Evolutionary conservation across 139 green algal genomes (phyloP).

Genomic region (Medakamo hakoo): DNA sequence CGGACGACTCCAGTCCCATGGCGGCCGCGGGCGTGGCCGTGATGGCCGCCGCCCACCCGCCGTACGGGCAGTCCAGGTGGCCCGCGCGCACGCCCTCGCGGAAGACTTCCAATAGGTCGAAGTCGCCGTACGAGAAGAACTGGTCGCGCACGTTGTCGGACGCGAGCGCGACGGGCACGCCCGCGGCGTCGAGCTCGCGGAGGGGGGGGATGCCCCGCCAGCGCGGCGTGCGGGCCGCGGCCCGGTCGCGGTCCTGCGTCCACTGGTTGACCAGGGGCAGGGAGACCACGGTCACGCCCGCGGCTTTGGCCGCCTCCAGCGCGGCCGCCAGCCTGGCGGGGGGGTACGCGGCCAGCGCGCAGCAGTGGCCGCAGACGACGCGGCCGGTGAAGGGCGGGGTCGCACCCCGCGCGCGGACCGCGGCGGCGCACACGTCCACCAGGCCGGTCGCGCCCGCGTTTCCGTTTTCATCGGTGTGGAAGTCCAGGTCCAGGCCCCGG

Average conservation of each 20-base stretch:
- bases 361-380: slow-evolving; percentile 61
- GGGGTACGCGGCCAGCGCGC: slow-evolving; percentile 35
- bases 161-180: slow-evolving; percentile 38
- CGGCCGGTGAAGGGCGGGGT: slow-evolving; percentile 37
- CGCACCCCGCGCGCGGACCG: slow-evolving; percentile 30
- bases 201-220: slow-evolving; percentile 46
- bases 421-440: slow-evolving; percentile 37
- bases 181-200: slow-evolving; percentile 28
- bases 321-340: slow-evolving; percentile 22
- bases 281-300: slow-evolving; percentile 39
- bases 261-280: slow-evolving; percentile 58
- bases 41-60: slow-evolving; percentile 27
- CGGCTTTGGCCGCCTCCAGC: slow-evolving; percentile 11
- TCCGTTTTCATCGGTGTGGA: slow-evolving; percentile 61
- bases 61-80: slow-evolving; percentile 45
- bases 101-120: slow-evolving; percentile 65
- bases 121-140: slow-evolving; percentile 58
- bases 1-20: slow-evolving; percentile 37
- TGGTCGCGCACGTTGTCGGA: slow-evolving; percentile 61
- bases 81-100: slow-evolving; percentile 32
- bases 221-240: slow-evolving; percentile 25
- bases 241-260: slow-evolving; percentile 34
- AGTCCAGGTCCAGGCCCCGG: slow-evolving; percentile 46
- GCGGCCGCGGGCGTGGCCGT: slow-evolving; percentile 30
- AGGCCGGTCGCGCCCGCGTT: slow-evolving; percentile 43